A percentile compares a stretch with the other conserved stretches of the same genome.
Conservation (phyloP, 2,329 filamentous ascomycete genomes). For the Fusarium newnesense region DNA sequence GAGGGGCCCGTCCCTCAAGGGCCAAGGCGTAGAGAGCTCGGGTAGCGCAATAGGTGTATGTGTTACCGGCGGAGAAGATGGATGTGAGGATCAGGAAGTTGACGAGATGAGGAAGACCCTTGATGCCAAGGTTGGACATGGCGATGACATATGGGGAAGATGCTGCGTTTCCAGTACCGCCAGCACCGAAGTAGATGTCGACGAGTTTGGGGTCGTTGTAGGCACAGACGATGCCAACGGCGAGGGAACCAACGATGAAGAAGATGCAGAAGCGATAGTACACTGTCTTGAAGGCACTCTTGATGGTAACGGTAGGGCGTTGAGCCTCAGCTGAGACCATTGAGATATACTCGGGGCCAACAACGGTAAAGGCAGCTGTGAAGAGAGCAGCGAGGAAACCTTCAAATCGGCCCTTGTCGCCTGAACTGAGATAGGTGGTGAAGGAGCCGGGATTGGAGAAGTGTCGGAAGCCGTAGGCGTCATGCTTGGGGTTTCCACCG, state of each 20-base stretch:
- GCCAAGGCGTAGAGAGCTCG: constrained; percentile 62
- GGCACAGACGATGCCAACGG: constrained; percentile 64
- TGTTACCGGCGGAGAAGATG: constrained; percentile 45
- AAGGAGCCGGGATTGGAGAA: constrained; percentile 69
- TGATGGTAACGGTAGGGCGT: constrained; percentile 67
- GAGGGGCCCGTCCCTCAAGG: constrained; percentile 57
- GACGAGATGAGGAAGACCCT: constrained; percentile 63
- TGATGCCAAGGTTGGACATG: constrained; percentile 64
- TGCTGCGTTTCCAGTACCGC: constrained; percentile 56
- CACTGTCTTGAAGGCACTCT: constrained; percentile 60
- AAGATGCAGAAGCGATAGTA: constrained; percentile 57
- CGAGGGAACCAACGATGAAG: constrained; percentile 56
- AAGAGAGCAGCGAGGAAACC: constrained; percentile 74
- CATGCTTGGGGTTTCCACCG: constrained; percentile 66
- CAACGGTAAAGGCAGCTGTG: constrained; percentile 67
- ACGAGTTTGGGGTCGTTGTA: constrained; percentile 68
- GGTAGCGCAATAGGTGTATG: constrained; percentile 58
- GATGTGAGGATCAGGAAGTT: constrained; percentile 61
- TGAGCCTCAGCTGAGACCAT: constrained; percentile 73
- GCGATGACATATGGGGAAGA: constrained; percentile 54
- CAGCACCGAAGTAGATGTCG: constrained; percentile 57
- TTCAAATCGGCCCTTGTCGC: constrained; percentile 70
- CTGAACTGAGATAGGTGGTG: constrained; percentile 66
- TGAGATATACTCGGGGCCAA: constrained; percentile 70
- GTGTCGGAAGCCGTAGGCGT: constrained; percentile 72